phyloP scores from a whole-genome alignment of 1,139 yeast species.

The Sugiyamaella japonica region DNA sequence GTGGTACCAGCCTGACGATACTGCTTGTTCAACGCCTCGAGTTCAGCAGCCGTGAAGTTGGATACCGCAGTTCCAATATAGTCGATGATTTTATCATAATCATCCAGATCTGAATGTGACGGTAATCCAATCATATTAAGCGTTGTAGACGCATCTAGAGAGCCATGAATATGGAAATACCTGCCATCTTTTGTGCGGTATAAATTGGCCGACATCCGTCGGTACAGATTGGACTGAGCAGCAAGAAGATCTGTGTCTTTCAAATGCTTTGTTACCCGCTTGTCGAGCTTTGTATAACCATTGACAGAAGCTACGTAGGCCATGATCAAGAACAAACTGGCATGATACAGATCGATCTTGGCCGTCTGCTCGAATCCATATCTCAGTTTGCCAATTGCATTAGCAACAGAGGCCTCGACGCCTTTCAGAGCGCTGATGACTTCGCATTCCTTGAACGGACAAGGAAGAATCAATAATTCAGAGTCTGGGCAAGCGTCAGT shows the following conservation, averaged over 20 bases:
- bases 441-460: conserved; percentile 40
- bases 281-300: conserved; percentile 38
- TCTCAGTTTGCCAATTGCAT: conserved; percentile 34
- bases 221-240: conserved; percentile 39
- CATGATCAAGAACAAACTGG: conserved; percentile 38
- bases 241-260: conserved; percentile 38
- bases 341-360: conserved; percentile 37
- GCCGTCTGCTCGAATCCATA: conserved; percentile 30
- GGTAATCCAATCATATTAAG: conserved; percentile 43
- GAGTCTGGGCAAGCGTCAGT: conserved; percentile 25
- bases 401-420: conserved; percentile 37
- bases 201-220: conserved; percentile 42
- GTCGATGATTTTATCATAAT: conserved; percentile 36
- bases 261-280: conserved; percentile 29
- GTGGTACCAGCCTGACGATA: conserved; percentile 47
- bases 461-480: conserved; percentile 33
- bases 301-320: conserved; percentile 40
- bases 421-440: conserved; percentile 40
- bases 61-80: conserved; percentile 37
- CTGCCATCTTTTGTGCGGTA: conserved; percentile 41
- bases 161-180: conserved; percentile 42
- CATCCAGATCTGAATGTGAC: conserved; percentile 33
- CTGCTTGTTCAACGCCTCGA: conserved; percentile 53
- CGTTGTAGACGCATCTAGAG: conserved; percentile 40
- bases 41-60: conserved; percentile 52